These are phyloP conservation scores for Cystobasidium sp. DNA, from an alignment of 1,284 basidiomycete species.

Conservation along the genomic window DNA sequence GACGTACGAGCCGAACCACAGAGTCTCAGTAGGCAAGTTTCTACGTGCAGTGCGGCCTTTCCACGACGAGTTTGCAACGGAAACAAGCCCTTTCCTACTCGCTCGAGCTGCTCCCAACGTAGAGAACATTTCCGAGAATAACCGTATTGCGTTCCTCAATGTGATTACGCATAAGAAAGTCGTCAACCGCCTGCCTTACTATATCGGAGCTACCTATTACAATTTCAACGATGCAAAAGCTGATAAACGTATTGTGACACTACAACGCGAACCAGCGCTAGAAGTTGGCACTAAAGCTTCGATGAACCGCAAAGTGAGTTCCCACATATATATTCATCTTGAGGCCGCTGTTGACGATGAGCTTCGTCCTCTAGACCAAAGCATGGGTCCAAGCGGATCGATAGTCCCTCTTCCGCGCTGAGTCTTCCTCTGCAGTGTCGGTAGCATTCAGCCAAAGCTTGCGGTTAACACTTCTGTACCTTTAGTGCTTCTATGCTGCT, in stretches of 20 bases:
- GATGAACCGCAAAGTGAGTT: conserved; percentile 13
- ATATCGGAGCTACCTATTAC: conserved; percentile 14
- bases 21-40: neutral
- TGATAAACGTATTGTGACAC: neutral
- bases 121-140: neutral
- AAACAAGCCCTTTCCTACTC: conserved; percentile 3
- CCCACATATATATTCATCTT: neutral
- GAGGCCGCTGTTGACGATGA: neutral
- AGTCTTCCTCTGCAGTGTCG: too few species aligned
- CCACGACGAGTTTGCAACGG: conserved; percentile 1
- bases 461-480: too few species aligned
- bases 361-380: neutral
- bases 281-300: neutral
- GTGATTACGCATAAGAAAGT: neutral
- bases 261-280: neutral
- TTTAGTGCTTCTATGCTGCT: too few species aligned
- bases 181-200: conserved; percentile 2
- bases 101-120: neutral
- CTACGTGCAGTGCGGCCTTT: neutral
- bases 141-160: conserved; percentile 22
- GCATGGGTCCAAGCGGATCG: neutral
- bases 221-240: neutral
- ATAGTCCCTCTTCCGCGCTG: neutral
- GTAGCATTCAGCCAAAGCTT: too few species aligned
- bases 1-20: conserved; percentile 5